phyloP scores from a whole-genome alignment of 2,329 filamentous ascomycete species.

The Fusarium praegraminearum region DNA sequence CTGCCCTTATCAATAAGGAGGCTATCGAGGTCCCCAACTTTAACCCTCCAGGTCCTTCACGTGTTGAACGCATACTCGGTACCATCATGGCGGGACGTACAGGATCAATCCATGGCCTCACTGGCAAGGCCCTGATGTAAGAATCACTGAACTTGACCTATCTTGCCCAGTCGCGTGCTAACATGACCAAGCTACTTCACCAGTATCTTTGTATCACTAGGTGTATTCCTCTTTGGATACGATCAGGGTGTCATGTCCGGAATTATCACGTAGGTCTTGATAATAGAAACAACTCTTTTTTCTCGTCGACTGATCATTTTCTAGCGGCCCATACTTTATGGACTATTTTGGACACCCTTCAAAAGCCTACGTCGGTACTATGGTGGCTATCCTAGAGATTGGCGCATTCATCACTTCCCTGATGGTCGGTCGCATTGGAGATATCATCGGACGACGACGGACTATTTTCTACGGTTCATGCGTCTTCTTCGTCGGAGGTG shows the following conservation, averaged over 20 bases:
- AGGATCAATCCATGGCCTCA: conserved; percentile 86
- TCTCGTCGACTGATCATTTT: conserved; percentile 38
- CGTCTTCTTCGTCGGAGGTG: conserved; percentile 87
- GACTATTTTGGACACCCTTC: conserved; percentile 93
- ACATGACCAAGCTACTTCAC: conserved; percentile 81
- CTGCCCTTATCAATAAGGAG: conserved; percentile 72
- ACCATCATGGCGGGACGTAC: conserved; percentile 87
- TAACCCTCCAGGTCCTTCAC: conserved; percentile 70
- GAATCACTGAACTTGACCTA: conserved; percentile 38
- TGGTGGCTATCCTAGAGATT: conserved; percentile 96
- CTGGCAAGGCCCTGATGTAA: conserved; percentile 93
- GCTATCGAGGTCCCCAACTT: conserved; percentile 85
- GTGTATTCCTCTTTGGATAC: conserved; percentile 90
- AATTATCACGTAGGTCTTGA: conserved; percentile 69
- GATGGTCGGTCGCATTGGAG: conserved; percentile 86
- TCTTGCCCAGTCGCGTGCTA: conserved; percentile 25
- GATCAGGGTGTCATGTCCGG: conserved; percentile 91
- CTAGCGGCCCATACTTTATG: conserved; percentile 87
- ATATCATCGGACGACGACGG: conserved; percentile 87
- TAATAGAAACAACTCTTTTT: background rate
- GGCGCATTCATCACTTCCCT: conserved; percentile 93
- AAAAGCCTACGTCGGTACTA: conserved; percentile 89
- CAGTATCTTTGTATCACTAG: conserved; percentile 87
- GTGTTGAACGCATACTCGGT: conserved; percentile 77
- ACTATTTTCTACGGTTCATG: conserved; percentile 95